Evolutionary conservation across 2,329 filamentous ascomycete species (phyloP), one percentile per base, ranked within the genome.

Genomic region (Cladophialophora psammophila): DNA sequence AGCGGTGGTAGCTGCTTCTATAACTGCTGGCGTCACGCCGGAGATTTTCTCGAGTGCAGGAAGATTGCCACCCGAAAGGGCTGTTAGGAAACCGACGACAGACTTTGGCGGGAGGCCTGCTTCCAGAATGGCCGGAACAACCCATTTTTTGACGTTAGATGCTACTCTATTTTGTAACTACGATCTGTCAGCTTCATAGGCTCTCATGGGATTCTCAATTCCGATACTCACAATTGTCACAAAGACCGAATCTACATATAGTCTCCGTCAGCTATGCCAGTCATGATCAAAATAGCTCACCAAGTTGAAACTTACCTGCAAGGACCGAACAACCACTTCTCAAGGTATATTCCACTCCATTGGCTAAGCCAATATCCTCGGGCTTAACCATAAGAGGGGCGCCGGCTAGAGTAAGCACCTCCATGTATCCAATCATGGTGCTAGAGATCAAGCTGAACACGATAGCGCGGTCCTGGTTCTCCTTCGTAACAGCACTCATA

Each of bases 341-440:
- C 9, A 58, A n/a, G 3, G 55, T 40, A 9, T 35, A 36, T 36
- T 36, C 34, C 2, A 58, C 55, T 12, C 55, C 55, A 36, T 35
- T 58, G 7, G 55, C 55, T 7, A 58, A 40, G 5, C 55, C 55
- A 15, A 40, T 58, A 13, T 58, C 55, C 13, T 58, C 10, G 2
- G 7, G 6, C 13, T 94, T 84, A 80, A 91, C 85, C 79, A 90
- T 81, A 78, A 91, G 82, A 75, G 84, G 79, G 54, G 82, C 78
- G 69, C 78, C 32, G 31, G 32, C 10, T 12, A 54, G 4, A 34
- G 64, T 64, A 70, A 55, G n/a, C 31, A 40, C 34, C 32, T 58
- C 55, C 55, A 58, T 58, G 15, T n/a, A 15, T 38, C 55, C 55
- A 18, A 58, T 58, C 34, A 58, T 55, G 7, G 18, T 20, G 31